Evolutionary conservation across 805 yeast species (phyloP), one percentile per base, ranked within the genome.

Genomic region (Debaryomyces castellii): DNA sequence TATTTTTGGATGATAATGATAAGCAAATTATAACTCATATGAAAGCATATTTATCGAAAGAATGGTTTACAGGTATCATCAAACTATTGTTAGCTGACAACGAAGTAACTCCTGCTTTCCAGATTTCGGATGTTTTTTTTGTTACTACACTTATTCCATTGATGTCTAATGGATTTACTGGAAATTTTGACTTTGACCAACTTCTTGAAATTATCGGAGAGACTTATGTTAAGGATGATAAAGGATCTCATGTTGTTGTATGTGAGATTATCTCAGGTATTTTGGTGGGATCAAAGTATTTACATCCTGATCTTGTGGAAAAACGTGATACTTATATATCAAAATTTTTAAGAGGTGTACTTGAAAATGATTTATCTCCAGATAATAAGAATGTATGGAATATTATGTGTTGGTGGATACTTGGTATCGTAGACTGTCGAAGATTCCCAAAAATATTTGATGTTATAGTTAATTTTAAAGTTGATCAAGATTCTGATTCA

Each of bases 331-430:
- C 51, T 0, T 77, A 74, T 43, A 56, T 86, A 18, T 56, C 72
- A 0, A 53, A 49, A 1, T 80, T 79, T 46, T 60, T 87, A 34
- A 54, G 57, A 0, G 51, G 59, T 0, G 74, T 83, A 4, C 70
- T 89, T 27, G 67, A 71, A 5, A 66, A 74, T 27, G 88, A 84
- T 39, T 63, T 92, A 45, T 78, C 88, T 1, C 95, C 89, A 3
- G 94, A 90, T 25, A 85, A 83, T 3, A 64, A 76, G 32, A 78
- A 75, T 16, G 81, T 87, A 34, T 94, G 97, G 97, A 73, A 74
- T 28, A 77, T 89, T 0, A 78, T 88, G 41, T 71, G 85, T 3
- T 84, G 89, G 85, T 85, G 89, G 87, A 57, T 82, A 1, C 86
- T 89, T 0, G 63, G 81, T 0, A 83, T 80, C 52, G 70, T 82